Evolutionary conservation across 495 filamentous ascomycete genomes (phyloP), one percentile per base, ranked within the genome.

Genomic region (Talaromyces borbonicus): DNA sequence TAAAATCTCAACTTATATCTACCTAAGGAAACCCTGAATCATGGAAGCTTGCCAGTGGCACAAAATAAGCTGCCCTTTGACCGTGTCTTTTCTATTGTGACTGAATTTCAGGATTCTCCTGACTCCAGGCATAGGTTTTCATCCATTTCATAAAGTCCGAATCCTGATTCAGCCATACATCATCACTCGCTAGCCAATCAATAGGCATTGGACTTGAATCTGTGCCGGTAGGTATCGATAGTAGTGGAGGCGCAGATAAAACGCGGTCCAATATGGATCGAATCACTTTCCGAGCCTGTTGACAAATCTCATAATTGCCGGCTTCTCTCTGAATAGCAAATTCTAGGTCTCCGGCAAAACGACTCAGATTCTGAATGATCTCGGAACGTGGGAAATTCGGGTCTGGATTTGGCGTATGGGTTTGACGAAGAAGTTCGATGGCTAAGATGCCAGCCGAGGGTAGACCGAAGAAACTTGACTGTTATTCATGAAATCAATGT

Each of bases 251-350:
- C 15, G 30, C 43, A 9, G 43, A 35, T 3, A 46, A 31, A 14
- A 46, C 43, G 12, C 30, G 43, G 16, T 53, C 51, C 7, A 53
- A 16, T 11, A 53, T 43, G 18, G 22, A 30, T 8, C 31, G 25
- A 43, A 53, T 50, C 8, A 49, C 14, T 41, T 43, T 48, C 11
- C 49, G 48, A 19, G 43, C 52, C 18, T 51, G 52, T 29, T 51
- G 52, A 19, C 52, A 54, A 16, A 54, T 49, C 15, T 48, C 48
- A 19, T 54, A 54, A 16, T 54, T 54, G 9, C 52, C 52, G 12
- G 49, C 45, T 11, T 54, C 37, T 20, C 41, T 38, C 15, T 25
- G 37, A 25, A 51, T 43, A n/a, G 48, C 47, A 6, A 38, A 47
- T 45, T 45, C 43, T 0, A 54, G 38, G 35, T 54, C 43, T 31